Percentiles rank a stretch among this genome's conserved stretches.
Conservation (phyloP, 805 yeast species). For the Cyberlindnera bimundalis region DNA sequence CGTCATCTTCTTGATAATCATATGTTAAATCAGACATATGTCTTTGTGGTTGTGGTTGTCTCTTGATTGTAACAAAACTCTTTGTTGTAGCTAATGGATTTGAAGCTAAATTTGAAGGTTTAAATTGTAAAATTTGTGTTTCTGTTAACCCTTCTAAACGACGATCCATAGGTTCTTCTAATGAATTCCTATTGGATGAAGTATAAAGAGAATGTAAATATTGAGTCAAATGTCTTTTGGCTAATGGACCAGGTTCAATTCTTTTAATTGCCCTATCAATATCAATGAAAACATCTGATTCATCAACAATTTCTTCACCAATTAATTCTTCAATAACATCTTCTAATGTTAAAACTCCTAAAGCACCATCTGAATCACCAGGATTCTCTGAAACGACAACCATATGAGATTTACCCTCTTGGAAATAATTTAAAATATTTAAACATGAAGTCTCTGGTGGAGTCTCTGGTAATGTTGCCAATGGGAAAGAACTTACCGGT, state of each 20-base stretch:
- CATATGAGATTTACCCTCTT: slow-evolving; percentile 98
- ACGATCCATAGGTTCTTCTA: slow-evolving; percentile 28
- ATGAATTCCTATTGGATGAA: slow-evolving; percentile 40
- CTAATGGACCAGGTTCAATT: slow-evolving; percentile 69
- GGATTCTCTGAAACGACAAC: slow-evolving; percentile 85
- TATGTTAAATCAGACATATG: slow-evolving; percentile 14
- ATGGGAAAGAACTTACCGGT: slow-evolving; percentile 89
- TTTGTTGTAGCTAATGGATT: slow-evolving; percentile 67
- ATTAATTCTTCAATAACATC: slow-evolving; percentile 98
- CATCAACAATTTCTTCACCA: slow-evolving; percentile 97
- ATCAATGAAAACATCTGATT: slow-evolving; percentile 89
- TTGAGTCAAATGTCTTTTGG: slow-evolving; percentile 64
- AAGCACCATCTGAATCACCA: slow-evolving; percentile 78
- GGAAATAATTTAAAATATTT: slow-evolving; percentile 92
- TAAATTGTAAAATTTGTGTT: slow-evolving; percentile 15
- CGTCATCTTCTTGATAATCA: slow-evolving; percentile 20
- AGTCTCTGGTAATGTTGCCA: slow-evolving; percentile 96
- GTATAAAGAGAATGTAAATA: slow-evolving; percentile 62
- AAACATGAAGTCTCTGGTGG: slow-evolving; percentile 87
- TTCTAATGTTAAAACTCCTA: slow-evolving; percentile 90
- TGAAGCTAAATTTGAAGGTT: slow-evolving; percentile 55
- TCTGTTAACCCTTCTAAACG: too few relatives aligned
- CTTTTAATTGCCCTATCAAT: slow-evolving; percentile 84
- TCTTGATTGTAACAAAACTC: slow-evolving; percentile 65
- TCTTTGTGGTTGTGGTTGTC: slow-evolving; percentile 38